Conservation (phyloP, 768 basidiomycete species). For the Amanita inopinata region DNA sequence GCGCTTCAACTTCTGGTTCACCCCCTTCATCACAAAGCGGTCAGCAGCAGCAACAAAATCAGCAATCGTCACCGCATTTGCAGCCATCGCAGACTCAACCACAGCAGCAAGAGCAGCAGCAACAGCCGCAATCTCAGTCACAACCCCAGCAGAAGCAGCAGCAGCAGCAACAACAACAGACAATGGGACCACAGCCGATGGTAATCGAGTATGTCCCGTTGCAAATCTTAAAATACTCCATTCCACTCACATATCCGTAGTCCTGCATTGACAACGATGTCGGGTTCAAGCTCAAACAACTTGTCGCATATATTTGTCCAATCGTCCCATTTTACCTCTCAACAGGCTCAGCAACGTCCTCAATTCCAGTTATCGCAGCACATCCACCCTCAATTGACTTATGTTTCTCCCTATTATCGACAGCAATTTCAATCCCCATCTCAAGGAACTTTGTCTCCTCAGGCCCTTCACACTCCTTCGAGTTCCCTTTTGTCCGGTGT, state of each 20-base stretch:
- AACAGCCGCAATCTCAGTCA: conserved; percentile 17
- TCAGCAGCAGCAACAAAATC: conserved; percentile 22
- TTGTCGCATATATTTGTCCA: conserved; percentile 28
- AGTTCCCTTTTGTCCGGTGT: conserved; percentile 32
- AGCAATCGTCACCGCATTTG: conserved; percentile 13
- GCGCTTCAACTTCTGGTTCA: conserved; percentile 21
- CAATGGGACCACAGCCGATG: conserved; percentile 31
- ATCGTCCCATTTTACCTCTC: conserved; percentile 23
- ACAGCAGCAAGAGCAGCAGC: conserved; percentile 13
- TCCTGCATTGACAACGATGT: conserved; percentile 49
- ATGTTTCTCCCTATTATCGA: conserved; percentile 18
- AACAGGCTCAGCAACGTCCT: conserved; percentile 23
- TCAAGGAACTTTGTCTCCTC: conserved; percentile 65
- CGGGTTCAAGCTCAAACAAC: conserved; percentile 33
- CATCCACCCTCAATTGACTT: conserved; percentile 15
- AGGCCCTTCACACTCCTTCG: conserved; percentile 54
- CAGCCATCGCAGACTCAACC: conserved; percentile 19
- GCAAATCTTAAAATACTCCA: conserved; percentile 8
- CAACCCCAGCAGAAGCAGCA: conserved; percentile 17
- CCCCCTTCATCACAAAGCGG: conserved; percentile 15
- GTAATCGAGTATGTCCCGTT: conserved; percentile 57
- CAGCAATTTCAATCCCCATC: conserved; percentile 25
- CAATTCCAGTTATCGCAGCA: conserved; percentile 16
- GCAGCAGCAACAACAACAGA: conserved; percentile 16
- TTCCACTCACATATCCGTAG: conserved; percentile 24